Evolutionary conservation across 2,329 filamentous ascomycete species (phyloP).

Genomic region (Dactylonectria estremocensis): DNA sequence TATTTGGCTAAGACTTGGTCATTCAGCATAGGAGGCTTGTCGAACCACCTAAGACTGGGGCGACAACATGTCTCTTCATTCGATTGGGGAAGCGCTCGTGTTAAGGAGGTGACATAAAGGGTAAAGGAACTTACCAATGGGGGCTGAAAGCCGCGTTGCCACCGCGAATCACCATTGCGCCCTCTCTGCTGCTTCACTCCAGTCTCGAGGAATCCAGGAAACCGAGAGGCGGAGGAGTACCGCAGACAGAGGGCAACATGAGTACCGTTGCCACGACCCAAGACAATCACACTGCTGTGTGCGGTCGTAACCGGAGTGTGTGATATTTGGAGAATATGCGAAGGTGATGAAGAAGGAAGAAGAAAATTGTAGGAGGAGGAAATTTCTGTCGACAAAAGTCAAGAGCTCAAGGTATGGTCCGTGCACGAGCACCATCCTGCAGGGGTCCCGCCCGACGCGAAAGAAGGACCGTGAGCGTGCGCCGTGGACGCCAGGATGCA

Average conservation of each 20-base stretch:
- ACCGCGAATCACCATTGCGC: neutral
- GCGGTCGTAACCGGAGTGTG: neutral
- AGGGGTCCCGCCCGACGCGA: slow-evolving; percentile 29
- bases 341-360: slow-evolving; percentile 43
- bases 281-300: neutral
- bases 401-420: slow-evolving; percentile 36
- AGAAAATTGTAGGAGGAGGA: slow-evolving; percentile 42
- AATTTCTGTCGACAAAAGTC: slow-evolving; percentile 45
- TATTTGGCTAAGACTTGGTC: slow-evolving; percentile 72
- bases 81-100: slow-evolving; percentile 32
- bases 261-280: neutral
- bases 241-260: neutral
- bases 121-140: slow-evolving; percentile 39
- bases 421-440: slow-evolving; percentile 31
- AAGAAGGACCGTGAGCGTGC: slow-evolving; percentile 3
- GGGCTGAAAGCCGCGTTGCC: slow-evolving; percentile 15
- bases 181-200: neutral
- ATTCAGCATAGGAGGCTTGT: slow-evolving; percentile 64
- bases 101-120: slow-evolving; percentile 1
- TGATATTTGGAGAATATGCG: slow-evolving; percentile 20
- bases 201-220: neutral
- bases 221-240: neutral
- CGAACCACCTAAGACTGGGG: slow-evolving; percentile 65
- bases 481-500: too few relatives aligned
- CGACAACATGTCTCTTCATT: slow-evolving; percentile 65